Evolutionary conservation across 306 rosid species (phyloP).

Genomic region (Rosa rugosa): DNA sequence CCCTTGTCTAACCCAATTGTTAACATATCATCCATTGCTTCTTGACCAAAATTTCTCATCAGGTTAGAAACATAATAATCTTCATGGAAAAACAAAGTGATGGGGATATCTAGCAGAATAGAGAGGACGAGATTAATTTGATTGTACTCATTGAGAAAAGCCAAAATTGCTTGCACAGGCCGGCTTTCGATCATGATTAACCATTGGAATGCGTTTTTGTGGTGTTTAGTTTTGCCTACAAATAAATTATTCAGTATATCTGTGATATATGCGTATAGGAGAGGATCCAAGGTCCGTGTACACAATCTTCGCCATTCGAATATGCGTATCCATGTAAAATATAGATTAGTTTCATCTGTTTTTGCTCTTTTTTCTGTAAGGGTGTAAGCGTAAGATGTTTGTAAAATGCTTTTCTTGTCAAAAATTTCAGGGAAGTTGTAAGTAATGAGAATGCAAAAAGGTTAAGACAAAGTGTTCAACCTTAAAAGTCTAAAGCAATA

Average conservation of each 20-base stretch:
- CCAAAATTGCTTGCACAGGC: conserved; percentile 16
- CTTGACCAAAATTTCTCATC: conserved; percentile 42
- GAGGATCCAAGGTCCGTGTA: not conserved
- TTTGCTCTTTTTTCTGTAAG: no score
- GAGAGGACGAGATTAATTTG: conserved; percentile 4
- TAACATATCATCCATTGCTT: conserved; percentile 28
- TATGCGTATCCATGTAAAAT: no score
- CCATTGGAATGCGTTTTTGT: not conserved
- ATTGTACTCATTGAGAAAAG: conserved; percentile 1
- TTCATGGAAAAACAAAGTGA: conserved; percentile 9
- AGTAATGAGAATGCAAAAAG: no score
- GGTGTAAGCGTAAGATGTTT: no score
- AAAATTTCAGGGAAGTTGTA: no score
- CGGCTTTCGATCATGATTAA: conserved; percentile 2
- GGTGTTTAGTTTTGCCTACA: not conserved
- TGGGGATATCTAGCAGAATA: conserved; percentile 26
- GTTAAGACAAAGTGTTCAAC: no score
- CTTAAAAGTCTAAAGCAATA: no score
- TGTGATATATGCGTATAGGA: not conserved
- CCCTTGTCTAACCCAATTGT: conserved; percentile 31
- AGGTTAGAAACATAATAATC: conserved; percentile 20
- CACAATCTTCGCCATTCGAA: not conserved
- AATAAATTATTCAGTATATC: not conserved
- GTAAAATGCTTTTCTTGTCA: no score
- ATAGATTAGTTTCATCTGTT: no score